These are phyloP conservation scores for Papiliotrema flavescens DNA, from an alignment of 1,284 basidiomycete species.

Conservation along the genomic window DNA sequence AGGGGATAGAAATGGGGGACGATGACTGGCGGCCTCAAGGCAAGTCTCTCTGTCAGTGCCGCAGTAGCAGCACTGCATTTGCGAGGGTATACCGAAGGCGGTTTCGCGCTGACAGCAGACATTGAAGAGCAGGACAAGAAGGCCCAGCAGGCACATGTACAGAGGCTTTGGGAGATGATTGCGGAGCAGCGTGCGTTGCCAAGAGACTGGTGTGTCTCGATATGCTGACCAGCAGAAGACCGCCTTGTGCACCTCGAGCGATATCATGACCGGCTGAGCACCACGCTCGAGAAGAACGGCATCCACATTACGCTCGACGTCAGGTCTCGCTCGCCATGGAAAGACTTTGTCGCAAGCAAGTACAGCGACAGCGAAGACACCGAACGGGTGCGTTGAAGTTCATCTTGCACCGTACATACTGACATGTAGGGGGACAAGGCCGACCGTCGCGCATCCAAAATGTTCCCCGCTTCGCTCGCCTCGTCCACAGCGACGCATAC, in stretches of 20 bases:
- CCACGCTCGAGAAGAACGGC: constrained; percentile 30
- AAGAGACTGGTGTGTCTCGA: not conserved
- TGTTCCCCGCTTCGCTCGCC: constrained; percentile 28
- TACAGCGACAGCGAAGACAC: constrained; percentile 16
- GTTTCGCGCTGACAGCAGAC: constrained; percentile 13
- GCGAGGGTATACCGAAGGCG: not conserved
- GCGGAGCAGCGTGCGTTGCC: constrained; percentile 65
- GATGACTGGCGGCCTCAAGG: constrained; percentile 88
- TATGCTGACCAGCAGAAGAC: constrained; percentile 25
- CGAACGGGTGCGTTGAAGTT: constrained; percentile 11
- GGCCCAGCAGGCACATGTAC: constrained; percentile 52
- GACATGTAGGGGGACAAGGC: not conserved
- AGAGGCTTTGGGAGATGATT: constrained; percentile 65
- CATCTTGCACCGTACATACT: too few relatives aligned
- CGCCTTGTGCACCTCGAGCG: constrained; percentile 33
- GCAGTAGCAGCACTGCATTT: not conserved
- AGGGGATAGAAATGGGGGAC: constrained; percentile 75
- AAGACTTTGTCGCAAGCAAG: constrained; percentile 10
- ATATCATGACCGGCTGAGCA: constrained; percentile 27
- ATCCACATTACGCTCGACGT: constrained; percentile 20
- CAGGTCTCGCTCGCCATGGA: constrained; percentile 20
- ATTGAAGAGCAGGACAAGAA: constrained; percentile 21
- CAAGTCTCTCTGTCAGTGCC: too few relatives aligned
- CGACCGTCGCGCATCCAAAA: constrained; percentile 18
- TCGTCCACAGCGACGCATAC: constrained; percentile 19